Evolutionary conservation across 1,284 basidiomycete species (phyloP).

Genomic region (Ceratobasidium papillatum): DNA sequence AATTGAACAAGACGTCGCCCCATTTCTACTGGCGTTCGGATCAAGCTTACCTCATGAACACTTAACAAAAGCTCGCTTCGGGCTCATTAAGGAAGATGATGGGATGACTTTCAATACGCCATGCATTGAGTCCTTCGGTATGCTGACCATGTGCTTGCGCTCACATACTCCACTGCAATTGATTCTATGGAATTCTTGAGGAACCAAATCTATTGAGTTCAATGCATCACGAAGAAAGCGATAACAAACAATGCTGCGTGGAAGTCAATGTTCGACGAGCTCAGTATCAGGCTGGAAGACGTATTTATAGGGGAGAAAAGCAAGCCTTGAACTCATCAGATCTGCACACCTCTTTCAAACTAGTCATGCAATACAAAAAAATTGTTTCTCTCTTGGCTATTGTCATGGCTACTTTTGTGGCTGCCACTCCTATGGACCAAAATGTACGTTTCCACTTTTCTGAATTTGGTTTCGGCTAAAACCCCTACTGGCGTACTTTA

Average conservation of each 20-base stretch:
- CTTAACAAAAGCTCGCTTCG: too few species aligned
- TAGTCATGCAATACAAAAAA: slow-evolving; percentile 6
- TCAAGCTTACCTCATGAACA: too few species aligned
- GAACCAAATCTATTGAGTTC: background rate
- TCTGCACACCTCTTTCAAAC: background rate
- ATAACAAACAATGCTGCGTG: background rate
- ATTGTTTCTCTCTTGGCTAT: slow-evolving; percentile 10
- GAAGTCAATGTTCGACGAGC: background rate
- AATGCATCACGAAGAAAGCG: background rate
- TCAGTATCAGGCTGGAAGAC: background rate
- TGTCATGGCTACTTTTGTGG: slow-evolving; percentile 1
- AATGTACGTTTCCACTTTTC: background rate
- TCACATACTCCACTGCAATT: background rate
- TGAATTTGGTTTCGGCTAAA: too few species aligned
- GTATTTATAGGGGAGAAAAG: background rate
- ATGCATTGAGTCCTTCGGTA: too few species aligned
- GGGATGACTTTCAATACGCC: too few species aligned
- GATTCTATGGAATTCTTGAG: background rate
- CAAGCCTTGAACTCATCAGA: background rate
- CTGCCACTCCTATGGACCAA: slow-evolving; percentile 12
- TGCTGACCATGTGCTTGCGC: background rate
- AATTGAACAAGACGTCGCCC: too few species aligned
- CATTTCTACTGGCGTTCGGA: too few species aligned
- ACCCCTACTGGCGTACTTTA: background rate
- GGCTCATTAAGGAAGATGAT: too few species aligned